Base-by-base conservation (phyloP, 2,329 filamentous ascomycete genomes). In the Hypoxylon rubiginosum region DNA sequence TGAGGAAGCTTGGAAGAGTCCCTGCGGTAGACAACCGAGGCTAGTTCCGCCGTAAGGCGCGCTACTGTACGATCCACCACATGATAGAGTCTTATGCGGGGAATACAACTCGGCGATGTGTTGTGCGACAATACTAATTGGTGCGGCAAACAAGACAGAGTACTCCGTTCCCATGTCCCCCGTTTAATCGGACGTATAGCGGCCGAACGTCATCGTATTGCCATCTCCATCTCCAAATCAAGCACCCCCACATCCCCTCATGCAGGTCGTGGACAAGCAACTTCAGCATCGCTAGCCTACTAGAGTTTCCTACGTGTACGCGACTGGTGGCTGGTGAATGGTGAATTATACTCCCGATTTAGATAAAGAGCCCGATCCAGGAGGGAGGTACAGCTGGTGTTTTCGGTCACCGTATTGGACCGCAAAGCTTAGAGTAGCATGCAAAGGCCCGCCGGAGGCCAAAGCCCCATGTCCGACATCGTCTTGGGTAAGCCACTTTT, bases 131-230 rank as follows among this genome's bases (percentile, higher is more conserved):
- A 51, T 57, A 55, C 53, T 64, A 61, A 70, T 70, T 70, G 67
- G 67, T 53, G 67, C 67, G 67, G 67, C 39, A 70, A 70, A 62
- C 41, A 61, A 17, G 48, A 59, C 54, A 60, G 34, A 58, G n/a
- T 46, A 46, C 49, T 64, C 57, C 32, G 56, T 63, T 36, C 41
- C 54, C 56, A 59, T 52, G 21, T 60, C 64, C 55, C 67, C 67
- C 62, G 57, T 66, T 63, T 63, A 68, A 68, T 68, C 67, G 67
- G 67, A 68, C 49, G 59, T 63, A 70, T 66, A 65, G 58, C 41
- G 43, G 34, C 67, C 67, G 67, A 70, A 70, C 67, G 59, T 70
- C 67, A 70, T 70, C 58, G 56, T 55, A 61, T 62, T 43, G 52
- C 56, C 48, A 52, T 57, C 58, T 32, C 56, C 48, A 52, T 57